phyloP scores from a whole-genome alignment of 495 filamentous ascomycete species.

The Cercophora scortea region DNA sequence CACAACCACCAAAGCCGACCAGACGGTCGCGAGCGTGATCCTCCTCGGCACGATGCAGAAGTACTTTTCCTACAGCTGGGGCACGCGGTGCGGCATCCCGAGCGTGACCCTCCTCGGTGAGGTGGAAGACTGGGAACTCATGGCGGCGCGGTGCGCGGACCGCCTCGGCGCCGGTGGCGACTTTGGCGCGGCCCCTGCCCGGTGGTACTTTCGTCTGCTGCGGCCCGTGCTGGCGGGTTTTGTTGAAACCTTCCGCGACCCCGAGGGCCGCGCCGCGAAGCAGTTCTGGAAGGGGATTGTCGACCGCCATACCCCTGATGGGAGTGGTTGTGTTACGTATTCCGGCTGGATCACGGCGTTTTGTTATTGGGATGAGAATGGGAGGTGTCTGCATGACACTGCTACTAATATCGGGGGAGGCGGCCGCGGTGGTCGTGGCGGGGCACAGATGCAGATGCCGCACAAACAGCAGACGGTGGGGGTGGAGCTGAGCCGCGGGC shows the following conservation, averaged over 20 bases:
- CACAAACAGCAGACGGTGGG: background rate
- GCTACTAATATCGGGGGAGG: too few relatives aligned
- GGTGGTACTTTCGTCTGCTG: constrained; percentile 22
- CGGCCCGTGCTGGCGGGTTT: constrained; percentile 26
- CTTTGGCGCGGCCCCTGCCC: constrained; percentile 24
- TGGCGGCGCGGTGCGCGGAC: constrained; percentile 22
- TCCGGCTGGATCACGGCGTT: constrained; percentile 38
- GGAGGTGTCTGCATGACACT: constrained; percentile 24
- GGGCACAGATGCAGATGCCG: too few relatives aligned
- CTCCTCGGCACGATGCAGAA: constrained; percentile 42
- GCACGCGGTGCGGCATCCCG: constrained; percentile 33
- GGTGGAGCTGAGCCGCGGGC: constrained; percentile 16
- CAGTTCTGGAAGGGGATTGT: constrained; percentile 31
- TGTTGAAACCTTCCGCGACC: constrained; percentile 24
- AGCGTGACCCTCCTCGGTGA: constrained; percentile 34
- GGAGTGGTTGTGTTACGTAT: constrained; percentile 26
- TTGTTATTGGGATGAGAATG: constrained; percentile 34
- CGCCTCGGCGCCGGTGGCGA: constrained; percentile 10
- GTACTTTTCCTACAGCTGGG: constrained; percentile 35
- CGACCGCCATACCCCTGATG: constrained; percentile 22
- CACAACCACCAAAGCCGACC: constrained; percentile 35
- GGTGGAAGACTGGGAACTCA: constrained; percentile 29
- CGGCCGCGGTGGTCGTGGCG: background rate
- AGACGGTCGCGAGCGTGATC: constrained; percentile 32
- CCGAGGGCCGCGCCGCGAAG: constrained; percentile 11